Percentiles rank a stretch among this genome's conserved stretches.
Conservation (phyloP, 345 rosid genomes). For the Cochlearia excelsa region DNA sequence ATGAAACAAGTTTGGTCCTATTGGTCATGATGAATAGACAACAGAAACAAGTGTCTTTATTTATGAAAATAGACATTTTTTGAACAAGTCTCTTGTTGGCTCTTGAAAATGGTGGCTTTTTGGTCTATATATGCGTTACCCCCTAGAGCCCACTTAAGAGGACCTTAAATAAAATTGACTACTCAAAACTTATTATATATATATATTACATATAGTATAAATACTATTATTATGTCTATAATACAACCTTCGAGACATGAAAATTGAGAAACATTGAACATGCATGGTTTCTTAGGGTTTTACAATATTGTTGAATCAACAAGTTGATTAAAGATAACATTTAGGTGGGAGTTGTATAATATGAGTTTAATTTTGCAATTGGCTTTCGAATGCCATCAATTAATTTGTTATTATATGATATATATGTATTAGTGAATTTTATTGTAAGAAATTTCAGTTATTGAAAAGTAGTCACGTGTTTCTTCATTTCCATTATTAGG, state of each 20-base stretch:
- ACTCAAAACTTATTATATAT: constrained; percentile 5
- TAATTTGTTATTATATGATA: no score
- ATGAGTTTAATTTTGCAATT: background rate
- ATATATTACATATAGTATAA: background rate
- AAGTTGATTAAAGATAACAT: constrained; percentile 10
- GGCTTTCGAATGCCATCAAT: no score
- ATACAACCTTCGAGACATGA: constrained; percentile 21
- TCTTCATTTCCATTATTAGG: constrained; percentile 22
- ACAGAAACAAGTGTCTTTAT: constrained; percentile 33
- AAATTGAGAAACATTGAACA: constrained; percentile 30
- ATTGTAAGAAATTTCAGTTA: constrained; percentile 16
- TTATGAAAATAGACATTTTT: constrained; percentile 25
- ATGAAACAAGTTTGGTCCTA: constrained; percentile 28
- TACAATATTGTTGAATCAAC: constrained; percentile 6
- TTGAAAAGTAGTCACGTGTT: constrained; percentile 27
- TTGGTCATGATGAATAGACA: constrained; percentile 26
- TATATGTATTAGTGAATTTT: background rate
- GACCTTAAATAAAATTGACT: constrained; percentile 26
- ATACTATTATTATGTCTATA: constrained; percentile 1
- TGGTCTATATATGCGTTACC: constrained; percentile 21
- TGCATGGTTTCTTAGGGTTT: constrained; percentile 20
- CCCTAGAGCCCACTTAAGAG: constrained; percentile 19
- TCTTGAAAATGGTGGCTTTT: constrained; percentile 26
- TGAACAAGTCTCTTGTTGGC: constrained; percentile 26
- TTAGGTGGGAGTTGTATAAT: constrained; percentile 8